Evolutionary conservation across 129 eudicot species (phyloP).

Genomic region (Solidago caesia): DNA sequence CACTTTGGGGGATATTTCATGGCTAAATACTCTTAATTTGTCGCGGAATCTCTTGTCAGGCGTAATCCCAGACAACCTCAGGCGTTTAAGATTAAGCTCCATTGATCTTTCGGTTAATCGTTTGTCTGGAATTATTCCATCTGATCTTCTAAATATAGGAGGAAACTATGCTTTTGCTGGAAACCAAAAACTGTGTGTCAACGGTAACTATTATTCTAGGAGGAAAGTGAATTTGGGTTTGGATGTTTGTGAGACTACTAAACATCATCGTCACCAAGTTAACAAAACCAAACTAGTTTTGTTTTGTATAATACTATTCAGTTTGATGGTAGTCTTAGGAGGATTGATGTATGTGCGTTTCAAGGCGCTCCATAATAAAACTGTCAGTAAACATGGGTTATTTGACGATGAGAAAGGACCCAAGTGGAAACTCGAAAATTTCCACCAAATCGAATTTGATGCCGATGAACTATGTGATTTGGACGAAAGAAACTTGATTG

Average conservation of each 20-base stretch:
- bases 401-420: conserved; percentile 36
- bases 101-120: conserved; percentile 71
- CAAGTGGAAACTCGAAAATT: conserved; percentile 72
- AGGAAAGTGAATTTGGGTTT: conserved; percentile 32
- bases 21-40: conserved; percentile 77
- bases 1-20: conserved; percentile 40
- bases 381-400: conserved; percentile 21
- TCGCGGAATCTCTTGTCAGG: conserved; percentile 69
- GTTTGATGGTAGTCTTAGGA: conserved; percentile 41
- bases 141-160: conserved; percentile 59
- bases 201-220: conserved; percentile 21
- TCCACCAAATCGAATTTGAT: conserved; percentile 75
- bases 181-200: conserved; percentile 59
- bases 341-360: conserved; percentile 55
- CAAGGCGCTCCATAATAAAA: conserved; percentile 25
- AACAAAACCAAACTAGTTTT: conserved; percentile 36
- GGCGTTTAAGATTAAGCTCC: conserved; percentile 53
- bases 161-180: conserved; percentile 59
- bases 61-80: conserved; percentile 52
- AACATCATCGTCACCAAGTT: conserved; percentile 27
- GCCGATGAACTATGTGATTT: conserved; percentile 62
- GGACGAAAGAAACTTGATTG: conserved; percentile 76
- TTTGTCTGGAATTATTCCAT: conserved; percentile 64
- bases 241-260: conserved; percentile 38
- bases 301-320: conserved; percentile 42